Base-by-base conservation (phyloP, 2,329 filamentous ascomycete species). In the Blastomyces percursus region DNA sequence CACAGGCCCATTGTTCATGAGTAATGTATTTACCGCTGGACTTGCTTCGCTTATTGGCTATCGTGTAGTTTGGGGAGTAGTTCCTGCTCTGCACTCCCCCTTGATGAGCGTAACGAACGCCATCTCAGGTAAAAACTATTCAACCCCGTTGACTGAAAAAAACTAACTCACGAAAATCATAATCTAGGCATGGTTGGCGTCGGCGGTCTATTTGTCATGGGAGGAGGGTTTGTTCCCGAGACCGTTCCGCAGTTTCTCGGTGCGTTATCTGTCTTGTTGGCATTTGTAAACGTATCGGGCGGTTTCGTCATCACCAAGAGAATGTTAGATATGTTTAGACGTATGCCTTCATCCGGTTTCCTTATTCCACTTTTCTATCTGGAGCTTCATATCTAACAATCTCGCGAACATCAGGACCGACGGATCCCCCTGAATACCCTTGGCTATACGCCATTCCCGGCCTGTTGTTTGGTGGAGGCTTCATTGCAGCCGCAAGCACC, bases 91-190 rank as follows among this genome's bases (percentile, higher is more conserved):
- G 5, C 91, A 96, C 73, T 93, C 89, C 1, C 91, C 91, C 1
- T 78, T 96, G 5, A 96, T 96, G 91, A 92, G 88, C 68, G 91
- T 95, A 44, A 96, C 91, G 8, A 96, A 96, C 72, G 91, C 91
- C 35, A 96, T 96, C 68, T 94, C 90, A 40, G 90, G 88, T 75
- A 77, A 66, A 38, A 66, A 3, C n/a, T 9, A 30, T 40, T 32
- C 8, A 1, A 64, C 66, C 19, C 54, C 63, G 44, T 27, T 52
- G 11, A 35, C 12, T 11, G 48, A 32, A 46, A 8, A 44, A 6
- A 16, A 12, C 9, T 35, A 21, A 48, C 40, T 46, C 21, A 50
- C 40, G 54, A 27, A 30, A 14, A 59, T 42, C 2, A 35, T 1
- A 35, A n/a, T 24, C 44, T 65, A 81, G 81, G 84, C 61, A 90